Evolutionary conservation across 2,329 filamentous ascomycete genomes (phyloP).

Genomic region (Zasmidium angulare): DNA sequence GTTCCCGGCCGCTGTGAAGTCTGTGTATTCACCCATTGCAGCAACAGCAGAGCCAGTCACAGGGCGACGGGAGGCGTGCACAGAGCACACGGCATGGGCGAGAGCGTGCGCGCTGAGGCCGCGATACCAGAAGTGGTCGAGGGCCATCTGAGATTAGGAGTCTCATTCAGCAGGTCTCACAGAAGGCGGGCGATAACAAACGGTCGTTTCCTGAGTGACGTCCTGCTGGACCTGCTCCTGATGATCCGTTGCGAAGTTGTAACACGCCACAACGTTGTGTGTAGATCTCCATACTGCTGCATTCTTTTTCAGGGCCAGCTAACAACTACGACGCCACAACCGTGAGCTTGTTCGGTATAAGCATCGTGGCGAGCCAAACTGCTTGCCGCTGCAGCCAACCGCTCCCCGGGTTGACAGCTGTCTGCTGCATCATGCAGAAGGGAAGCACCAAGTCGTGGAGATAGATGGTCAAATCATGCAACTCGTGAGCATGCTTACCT

Average conservation of each 20-base stretch:
- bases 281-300: neutral
- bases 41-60: neutral
- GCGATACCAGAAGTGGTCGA: neutral
- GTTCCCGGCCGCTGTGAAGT: neutral
- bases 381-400: neutral
- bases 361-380: neutral
- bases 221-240: neutral
- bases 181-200: neutral
- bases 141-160: neutral
- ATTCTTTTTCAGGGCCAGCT: neutral
- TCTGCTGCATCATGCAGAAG: neutral
- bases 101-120: neutral
- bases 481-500: no score
- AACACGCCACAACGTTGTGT: neutral
- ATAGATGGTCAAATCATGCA: no score
- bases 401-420: neutral
- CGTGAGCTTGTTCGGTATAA: neutral
- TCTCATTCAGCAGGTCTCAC: neutral
- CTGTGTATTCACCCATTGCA: neutral
- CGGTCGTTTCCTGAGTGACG: neutral
- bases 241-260: neutral
- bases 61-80: neutral
- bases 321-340: neutral
- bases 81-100: neutral
- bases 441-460: neutral